These are phyloP conservation scores for Pseudoscleropodium purum DNA, from an alignment of 225 moss, liverwort and hornwort genomes.

Conservation along the genomic window DNA sequence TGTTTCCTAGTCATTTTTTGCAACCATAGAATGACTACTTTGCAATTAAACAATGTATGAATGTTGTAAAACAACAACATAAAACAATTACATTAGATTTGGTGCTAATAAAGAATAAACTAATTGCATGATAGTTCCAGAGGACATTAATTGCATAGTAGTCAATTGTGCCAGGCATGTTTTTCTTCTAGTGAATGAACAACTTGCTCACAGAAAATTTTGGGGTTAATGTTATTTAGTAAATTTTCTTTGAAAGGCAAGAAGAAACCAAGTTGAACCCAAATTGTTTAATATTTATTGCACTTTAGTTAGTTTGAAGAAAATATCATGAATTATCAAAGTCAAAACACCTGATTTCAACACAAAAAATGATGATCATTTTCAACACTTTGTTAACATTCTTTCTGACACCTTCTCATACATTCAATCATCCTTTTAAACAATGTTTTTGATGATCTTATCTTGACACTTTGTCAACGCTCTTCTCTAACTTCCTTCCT, in stretches of 20 bases:
- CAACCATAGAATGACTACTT: no score
- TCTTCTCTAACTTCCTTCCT: not conserved
- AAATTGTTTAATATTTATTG: not conserved
- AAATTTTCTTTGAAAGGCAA: not conserved
- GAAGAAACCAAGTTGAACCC: not conserved
- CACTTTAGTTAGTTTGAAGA: not conserved
- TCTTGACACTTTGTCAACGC: not conserved
- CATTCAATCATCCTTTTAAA: no score
- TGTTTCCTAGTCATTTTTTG: no score
- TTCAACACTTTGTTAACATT: not conserved
- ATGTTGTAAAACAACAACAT: no score
- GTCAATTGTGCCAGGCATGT: no score
- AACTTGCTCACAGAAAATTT: not conserved
- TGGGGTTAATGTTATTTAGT: no score
- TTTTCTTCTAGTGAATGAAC: no score
- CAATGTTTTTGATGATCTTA: not conserved
- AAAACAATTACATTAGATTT: no score
- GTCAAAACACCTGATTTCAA: not conserved
- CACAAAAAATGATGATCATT: not conserved
- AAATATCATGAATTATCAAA: not conserved
- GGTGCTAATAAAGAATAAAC: no score
- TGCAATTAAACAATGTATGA: no score
- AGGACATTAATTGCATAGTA: no score
- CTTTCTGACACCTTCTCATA: not conserved
- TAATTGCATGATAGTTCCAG: no score